A percentile compares a stretch with the other conserved stretches of the same genome.
Evolutionary conservation across 805 yeast genomes (phyloP).

Genomic region (Spencermartinsiella europaea): DNA sequence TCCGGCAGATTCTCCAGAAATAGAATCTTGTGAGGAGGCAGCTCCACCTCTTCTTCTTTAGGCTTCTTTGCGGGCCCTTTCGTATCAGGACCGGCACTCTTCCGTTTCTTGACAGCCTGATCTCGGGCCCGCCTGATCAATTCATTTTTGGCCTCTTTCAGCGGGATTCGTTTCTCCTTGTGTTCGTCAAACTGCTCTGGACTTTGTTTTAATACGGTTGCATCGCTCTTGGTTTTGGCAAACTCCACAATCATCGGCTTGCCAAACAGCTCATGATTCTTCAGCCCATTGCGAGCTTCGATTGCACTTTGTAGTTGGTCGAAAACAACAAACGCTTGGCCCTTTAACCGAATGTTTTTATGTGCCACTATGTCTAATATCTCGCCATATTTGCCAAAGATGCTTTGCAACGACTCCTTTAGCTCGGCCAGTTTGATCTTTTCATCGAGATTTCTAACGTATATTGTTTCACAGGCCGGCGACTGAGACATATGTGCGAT

Average conservation of each 20-base stretch:
- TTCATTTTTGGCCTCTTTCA: conserved; percentile 18
- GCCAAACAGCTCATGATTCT: conserved; percentile 41
- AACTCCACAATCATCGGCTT: conserved; percentile 44
- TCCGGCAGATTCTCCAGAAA: conserved; percentile 61
- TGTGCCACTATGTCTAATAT: conserved; percentile 51
- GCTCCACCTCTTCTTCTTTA: conserved; percentile 5
- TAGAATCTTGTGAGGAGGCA: conserved; percentile 67
- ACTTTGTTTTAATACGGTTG: conserved; percentile 37
- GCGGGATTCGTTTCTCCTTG: conserved; percentile 21
- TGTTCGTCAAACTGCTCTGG: conserved; percentile 21
- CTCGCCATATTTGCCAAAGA: conserved; percentile 45
- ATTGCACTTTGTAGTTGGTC: conserved; percentile 39
- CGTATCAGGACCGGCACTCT: neutral
- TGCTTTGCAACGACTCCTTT: conserved; percentile 37
- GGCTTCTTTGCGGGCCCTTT: conserved; percentile 1
- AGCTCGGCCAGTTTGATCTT: conserved; percentile 51
- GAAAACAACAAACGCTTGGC: conserved; percentile 77
- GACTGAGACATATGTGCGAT: too few species aligned
- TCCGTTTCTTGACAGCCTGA: conserved; percentile 9
- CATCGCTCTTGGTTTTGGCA: conserved; percentile 48
- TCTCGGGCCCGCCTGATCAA: conserved; percentile 6
- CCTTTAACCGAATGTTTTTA: conserved; percentile 60
- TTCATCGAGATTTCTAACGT: conserved; percentile 70
- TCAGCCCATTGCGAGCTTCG: conserved; percentile 40
- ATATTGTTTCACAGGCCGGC: conserved; percentile 38